These are phyloP conservation scores for Fusarium pseudocircinatum DNA, from an alignment of 2,329 filamentous ascomycete species.

Conservation along the genomic window DNA sequence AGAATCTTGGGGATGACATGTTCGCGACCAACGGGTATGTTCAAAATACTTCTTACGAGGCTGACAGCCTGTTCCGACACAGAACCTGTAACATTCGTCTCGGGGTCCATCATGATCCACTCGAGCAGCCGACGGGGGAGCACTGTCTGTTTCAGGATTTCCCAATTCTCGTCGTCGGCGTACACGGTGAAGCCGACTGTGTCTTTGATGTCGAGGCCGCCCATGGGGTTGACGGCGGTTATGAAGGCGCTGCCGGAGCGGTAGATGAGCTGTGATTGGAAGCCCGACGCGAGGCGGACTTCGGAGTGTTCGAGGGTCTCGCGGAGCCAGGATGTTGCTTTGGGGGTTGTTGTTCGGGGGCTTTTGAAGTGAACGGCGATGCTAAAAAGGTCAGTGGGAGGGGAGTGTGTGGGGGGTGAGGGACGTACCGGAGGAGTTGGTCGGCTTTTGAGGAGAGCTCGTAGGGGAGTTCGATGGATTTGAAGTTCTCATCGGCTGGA, in stretches of 20 bases:
- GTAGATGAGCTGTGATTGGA: slow-evolving; percentile 15
- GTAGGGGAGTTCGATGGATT: slow-evolving; percentile 26
- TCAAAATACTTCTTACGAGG: slow-evolving; percentile 26
- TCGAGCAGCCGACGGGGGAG: slow-evolving; percentile 36
- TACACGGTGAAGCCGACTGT: slow-evolving; percentile 31
- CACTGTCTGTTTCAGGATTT: slow-evolving; percentile 27
- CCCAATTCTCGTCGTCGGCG: slow-evolving; percentile 32
- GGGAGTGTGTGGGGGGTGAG: accelerated
- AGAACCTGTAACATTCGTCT: neutral
- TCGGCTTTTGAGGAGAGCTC: slow-evolving; percentile 32
- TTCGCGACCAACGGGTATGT: slow-evolving; percentile 21
- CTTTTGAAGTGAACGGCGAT: slow-evolving; percentile 36
- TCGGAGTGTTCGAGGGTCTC: slow-evolving; percentile 31
- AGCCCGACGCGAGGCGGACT: slow-evolving; percentile 8
- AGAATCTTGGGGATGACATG: slow-evolving; percentile 23
- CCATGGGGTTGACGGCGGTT: slow-evolving; percentile 22
- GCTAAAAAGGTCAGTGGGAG: neutral
- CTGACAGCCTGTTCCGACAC: slow-evolving; percentile 31
- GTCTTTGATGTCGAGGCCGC: slow-evolving; percentile 30
- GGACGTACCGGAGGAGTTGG: slow-evolving; percentile 29
- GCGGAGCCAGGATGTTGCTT: slow-evolving; percentile 19
- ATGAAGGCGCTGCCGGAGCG: slow-evolving; percentile 25
- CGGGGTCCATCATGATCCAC: slow-evolving; percentile 39
- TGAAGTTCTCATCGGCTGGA: slow-evolving; percentile 9
- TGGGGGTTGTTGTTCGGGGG: slow-evolving; percentile 17